Percentiles rank a stretch among this genome's conserved stretches.
phyloP scores from a whole-genome alignment of 2,329 filamentous ascomycete genomes.

The Pyrenochaeta sp. region DNA sequence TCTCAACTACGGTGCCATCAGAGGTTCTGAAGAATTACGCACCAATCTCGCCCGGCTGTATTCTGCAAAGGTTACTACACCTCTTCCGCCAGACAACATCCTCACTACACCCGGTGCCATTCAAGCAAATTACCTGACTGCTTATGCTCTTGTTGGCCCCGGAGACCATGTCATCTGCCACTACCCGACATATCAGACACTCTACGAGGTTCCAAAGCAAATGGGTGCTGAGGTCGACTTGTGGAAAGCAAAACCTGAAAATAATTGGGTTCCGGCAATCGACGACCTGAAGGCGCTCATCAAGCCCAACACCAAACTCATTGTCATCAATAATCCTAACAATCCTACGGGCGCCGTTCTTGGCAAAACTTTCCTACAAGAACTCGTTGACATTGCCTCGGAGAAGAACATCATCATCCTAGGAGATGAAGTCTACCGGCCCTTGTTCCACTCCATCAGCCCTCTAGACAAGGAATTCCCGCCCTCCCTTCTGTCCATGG shows the following conservation, averaged over 20 bases:
- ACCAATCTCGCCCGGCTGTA: conserved; percentile 72
- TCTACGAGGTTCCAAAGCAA: conserved; percentile 77
- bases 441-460: conserved; percentile 76
- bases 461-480: conserved; percentile 64
- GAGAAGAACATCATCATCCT: conserved; percentile 72
- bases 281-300: conserved; percentile 72
- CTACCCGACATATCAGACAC: conserved; percentile 83
- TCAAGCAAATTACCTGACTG: conserved; percentile 80
- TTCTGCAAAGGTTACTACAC: conserved; percentile 61
- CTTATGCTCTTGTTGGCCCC: conserved; percentile 75
- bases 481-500: conserved; percentile 74
- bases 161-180: conserved; percentile 88
- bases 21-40: conserved; percentile 71
- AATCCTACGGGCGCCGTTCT: conserved; percentile 82
- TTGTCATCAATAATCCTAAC: conserved; percentile 78
- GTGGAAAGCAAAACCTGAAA: conserved; percentile 73
- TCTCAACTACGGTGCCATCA: conserved; percentile 78
- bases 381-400: conserved; percentile 70
- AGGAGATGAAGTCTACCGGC: conserved; percentile 84
- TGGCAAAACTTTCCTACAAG: conserved; percentile 66
- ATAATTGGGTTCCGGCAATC: conserved; percentile 73
- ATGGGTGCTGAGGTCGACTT: conserved; percentile 80
- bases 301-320: conserved; percentile 74
- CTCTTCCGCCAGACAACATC: conserved; percentile 68
- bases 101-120: conserved; percentile 84